Conservation (phyloP, 805 yeast species). For the Saturnispora gosingensis region DNA sequence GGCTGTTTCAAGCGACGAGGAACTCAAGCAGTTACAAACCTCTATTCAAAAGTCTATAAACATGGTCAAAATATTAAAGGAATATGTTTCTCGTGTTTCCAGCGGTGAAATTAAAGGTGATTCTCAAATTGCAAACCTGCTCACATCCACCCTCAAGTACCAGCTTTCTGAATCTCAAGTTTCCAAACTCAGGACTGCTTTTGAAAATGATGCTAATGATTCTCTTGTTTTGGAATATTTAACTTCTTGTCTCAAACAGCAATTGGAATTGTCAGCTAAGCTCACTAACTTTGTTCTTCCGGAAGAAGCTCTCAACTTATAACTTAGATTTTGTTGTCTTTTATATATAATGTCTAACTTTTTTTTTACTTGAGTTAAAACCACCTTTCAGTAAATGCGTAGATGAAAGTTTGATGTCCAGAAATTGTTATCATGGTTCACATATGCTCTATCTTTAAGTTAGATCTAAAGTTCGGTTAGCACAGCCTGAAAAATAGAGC, state of each 20-base stretch:
- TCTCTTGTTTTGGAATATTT: slow-evolving; percentile 73
- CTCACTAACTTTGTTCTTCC: slow-evolving; percentile 46
- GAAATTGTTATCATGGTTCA: background rate
- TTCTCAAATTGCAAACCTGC: slow-evolving; percentile 54
- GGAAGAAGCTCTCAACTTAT: slow-evolving; percentile 24
- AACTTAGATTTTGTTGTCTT: background rate
- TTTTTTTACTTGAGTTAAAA: slow-evolving; percentile 1
- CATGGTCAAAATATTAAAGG: slow-evolving; percentile 41
- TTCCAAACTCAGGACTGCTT: slow-evolving; percentile 47
- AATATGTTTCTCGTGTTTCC: slow-evolving; percentile 37
- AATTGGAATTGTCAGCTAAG: slow-evolving; percentile 69
- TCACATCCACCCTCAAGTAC: slow-evolving; percentile 47
- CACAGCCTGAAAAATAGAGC: background rate
- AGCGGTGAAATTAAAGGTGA: slow-evolving; percentile 38
- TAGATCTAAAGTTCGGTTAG: background rate
- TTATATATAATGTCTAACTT: slow-evolving; percentile 1
- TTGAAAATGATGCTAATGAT: slow-evolving; percentile 70
- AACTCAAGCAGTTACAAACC: slow-evolving; percentile 36
- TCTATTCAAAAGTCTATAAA: slow-evolving; percentile 38
- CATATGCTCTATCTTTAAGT: background rate
- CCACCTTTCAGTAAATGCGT: no score
- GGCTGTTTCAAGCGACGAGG: slow-evolving; percentile 30
- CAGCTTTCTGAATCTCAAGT: slow-evolving; percentile 42
- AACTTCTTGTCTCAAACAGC: slow-evolving; percentile 77
- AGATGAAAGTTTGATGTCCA: background rate